Evolutionary conservation across 2,329 filamentous ascomycete genomes (phyloP).

Genomic region (Berkeleyomyces basicola): DNA sequence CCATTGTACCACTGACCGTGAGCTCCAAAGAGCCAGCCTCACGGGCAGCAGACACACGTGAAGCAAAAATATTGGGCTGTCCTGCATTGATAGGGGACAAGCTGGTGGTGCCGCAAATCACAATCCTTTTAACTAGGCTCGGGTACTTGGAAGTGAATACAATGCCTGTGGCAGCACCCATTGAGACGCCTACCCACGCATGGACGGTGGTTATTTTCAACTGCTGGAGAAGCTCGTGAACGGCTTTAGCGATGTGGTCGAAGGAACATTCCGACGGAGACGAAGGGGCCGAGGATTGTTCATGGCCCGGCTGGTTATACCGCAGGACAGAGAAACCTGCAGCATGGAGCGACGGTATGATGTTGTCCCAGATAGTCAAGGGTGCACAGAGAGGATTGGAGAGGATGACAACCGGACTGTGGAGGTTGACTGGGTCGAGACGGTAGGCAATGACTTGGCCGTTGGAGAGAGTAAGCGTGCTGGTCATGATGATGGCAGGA

Average conservation of each 20-base stretch:
- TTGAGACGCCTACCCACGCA: conserved; percentile 29
- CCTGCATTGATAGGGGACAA: conserved; percentile 24
- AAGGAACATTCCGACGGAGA: conserved; percentile 24
- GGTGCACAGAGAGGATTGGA: conserved; percentile 25
- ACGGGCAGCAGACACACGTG: conserved; percentile 22
- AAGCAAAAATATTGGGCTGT: conserved; percentile 22
- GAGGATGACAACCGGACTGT: conserved; percentile 22
- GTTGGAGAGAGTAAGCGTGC: conserved; percentile 18
- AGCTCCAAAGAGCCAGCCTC: conserved; percentile 20
- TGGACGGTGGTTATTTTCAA: conserved; percentile 21
- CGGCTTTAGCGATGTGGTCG: conserved; percentile 24
- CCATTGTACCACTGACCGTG: conserved; percentile 21
- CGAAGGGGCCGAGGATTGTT: conserved; percentile 22
- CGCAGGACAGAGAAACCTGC: conserved; percentile 26
- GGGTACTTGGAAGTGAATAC: conserved; percentile 25
- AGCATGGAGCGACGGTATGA: conserved; percentile 21
- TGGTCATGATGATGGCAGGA: conserved; percentile 3
- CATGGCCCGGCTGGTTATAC: conserved; percentile 29
- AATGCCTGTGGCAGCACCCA: conserved; percentile 27
- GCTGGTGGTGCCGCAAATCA: conserved; percentile 26
- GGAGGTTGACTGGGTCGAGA: conserved; percentile 17
- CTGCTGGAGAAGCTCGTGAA: conserved; percentile 21
- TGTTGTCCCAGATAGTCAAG: conserved; percentile 24
- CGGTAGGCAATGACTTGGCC: conserved; percentile 19
- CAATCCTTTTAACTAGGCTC: conserved; percentile 22